Evolutionary conservation across 257 asterid species (phyloP).

Genomic region (Solanum verrucosum): DNA sequence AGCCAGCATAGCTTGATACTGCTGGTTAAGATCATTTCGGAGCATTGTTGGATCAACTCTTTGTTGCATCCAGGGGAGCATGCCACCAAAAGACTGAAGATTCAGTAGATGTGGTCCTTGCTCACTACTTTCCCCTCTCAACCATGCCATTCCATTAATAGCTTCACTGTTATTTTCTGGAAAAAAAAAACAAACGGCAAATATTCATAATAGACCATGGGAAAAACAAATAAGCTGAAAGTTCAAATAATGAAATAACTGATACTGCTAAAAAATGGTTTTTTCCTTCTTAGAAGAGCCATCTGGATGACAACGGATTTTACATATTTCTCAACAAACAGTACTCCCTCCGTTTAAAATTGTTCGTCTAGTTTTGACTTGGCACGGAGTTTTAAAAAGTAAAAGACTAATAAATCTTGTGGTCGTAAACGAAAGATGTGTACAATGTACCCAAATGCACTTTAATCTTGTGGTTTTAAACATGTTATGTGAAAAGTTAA

Average conservation of each 20-base stretch:
- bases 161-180: conserved; percentile 65
- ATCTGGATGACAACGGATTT: not conserved
- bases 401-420: not conserved
- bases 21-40: conserved; percentile 68
- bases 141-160: conserved; percentile 72
- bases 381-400: not conserved
- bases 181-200: conserved; percentile 2
- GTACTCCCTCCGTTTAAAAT: not conserved
- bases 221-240: not conserved
- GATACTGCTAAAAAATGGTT: not conserved
- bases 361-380: not conserved
- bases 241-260: not conserved
- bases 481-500: not conserved
- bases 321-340: not conserved
- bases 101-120: conserved; percentile 66
- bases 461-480: not conserved
- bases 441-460: not conserved
- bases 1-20: conserved; percentile 74
- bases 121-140: conserved; percentile 74
- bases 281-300: not conserved
- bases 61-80: conserved; percentile 91
- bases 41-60: conserved; percentile 54
- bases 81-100: conserved; percentile 50
- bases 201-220: not conserved
- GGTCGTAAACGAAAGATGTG: not conserved